phyloP scores from a whole-genome alignment of 768 basidiomycete species.

The Xerocomellus amylosporus region DNA sequence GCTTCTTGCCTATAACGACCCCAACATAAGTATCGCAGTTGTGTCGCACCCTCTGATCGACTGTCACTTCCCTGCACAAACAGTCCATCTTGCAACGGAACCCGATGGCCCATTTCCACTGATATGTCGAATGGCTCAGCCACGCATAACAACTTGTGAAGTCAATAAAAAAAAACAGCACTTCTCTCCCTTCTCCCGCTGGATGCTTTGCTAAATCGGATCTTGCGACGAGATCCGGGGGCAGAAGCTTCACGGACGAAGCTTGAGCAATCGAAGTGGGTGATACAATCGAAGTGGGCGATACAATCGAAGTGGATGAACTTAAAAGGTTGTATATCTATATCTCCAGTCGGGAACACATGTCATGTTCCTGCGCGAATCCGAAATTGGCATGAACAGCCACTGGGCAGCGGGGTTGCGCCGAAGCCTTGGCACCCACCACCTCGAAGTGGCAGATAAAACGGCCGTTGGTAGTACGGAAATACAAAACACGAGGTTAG shows the following conservation, averaged over 20 bases:
- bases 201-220: not conserved
- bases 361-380: not conserved
- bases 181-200: not conserved
- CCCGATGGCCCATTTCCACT: not conserved
- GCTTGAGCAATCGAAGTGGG: not conserved
- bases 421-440: not conserved
- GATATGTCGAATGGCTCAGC: not conserved
- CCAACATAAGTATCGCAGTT: too few species aligned
- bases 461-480: not conserved
- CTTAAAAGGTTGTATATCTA: not conserved
- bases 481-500: not conserved
- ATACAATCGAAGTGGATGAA: not conserved
- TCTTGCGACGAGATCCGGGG: not conserved
- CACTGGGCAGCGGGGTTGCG: too few species aligned
- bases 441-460: not conserved
- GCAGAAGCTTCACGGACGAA: not conserved
- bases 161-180: not conserved
- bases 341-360: not conserved
- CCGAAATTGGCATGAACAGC: not conserved
- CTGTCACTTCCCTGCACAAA: not conserved
- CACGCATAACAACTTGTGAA: not conserved
- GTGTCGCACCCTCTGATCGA: not conserved
- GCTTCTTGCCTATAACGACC: not conserved
- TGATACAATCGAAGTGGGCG: not conserved
- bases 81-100: not conserved